Percentiles rank a stretch among this genome's conserved stretches.
phyloP scores from a whole-genome alignment of 352 stramenopile species.

The Pythium grandisporangium region DNA sequence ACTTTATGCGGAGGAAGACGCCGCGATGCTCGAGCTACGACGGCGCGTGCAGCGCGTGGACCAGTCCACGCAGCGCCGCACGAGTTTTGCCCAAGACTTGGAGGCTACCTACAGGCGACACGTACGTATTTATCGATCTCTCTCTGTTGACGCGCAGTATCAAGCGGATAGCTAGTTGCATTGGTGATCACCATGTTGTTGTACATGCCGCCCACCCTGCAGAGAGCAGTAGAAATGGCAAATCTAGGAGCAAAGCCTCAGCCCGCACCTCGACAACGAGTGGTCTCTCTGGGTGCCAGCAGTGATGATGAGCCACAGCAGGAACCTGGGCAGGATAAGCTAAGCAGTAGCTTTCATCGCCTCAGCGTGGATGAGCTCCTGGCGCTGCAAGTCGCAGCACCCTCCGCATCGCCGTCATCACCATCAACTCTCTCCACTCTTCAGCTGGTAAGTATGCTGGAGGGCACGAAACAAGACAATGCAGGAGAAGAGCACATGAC shows the following conservation, averaged over 20 bases:
- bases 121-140: too few relatives aligned
- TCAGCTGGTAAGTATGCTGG: too few relatives aligned
- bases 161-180: too few relatives aligned
- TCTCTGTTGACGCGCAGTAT: too few relatives aligned
- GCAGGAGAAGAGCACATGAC: too few relatives aligned
- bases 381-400: too few relatives aligned
- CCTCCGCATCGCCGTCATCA: constrained; percentile 6
- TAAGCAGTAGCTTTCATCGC: constrained; percentile 29
- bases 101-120: constrained; percentile 16
- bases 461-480: too few relatives aligned
- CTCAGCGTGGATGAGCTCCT: constrained; percentile 53
- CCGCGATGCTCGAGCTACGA: constrained; percentile 59
- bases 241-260: constrained; percentile 37
- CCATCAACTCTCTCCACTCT: too few relatives aligned
- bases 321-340: constrained; percentile 19
- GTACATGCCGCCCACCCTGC: too few relatives aligned
- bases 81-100: constrained; percentile 18
- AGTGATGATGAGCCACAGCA: constrained; percentile 11
- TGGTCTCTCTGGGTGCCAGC: too few relatives aligned
- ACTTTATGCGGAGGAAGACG: constrained; percentile 30
- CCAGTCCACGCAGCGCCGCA: constrained; percentile 12
- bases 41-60: constrained; percentile 42
- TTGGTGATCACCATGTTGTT: too few relatives aligned
- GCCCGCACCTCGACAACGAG: constrained; percentile 30
- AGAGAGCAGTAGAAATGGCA: too few relatives aligned